Evolutionary conservation across 2,329 filamentous ascomycete genomes (phyloP), one percentile per base, ranked within the genome.

Genomic region (Talaromyces funiculosus): DNA sequence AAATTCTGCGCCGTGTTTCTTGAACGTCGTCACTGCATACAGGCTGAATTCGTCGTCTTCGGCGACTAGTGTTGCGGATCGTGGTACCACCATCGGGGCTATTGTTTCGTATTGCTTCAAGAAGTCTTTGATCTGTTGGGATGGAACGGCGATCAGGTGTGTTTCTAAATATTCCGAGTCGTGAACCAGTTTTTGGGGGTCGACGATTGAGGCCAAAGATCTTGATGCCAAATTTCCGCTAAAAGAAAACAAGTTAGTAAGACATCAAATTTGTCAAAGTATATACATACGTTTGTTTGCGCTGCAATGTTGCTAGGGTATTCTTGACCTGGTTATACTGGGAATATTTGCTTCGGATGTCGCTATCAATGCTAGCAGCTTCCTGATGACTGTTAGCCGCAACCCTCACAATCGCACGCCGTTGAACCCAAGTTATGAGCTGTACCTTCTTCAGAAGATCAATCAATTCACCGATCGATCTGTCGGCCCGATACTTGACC

Each of bases 151-250:
- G 66, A 99, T 83, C 31, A 99, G 86, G 73, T 97, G 92, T 31
- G 94, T 97, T 78, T 97, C 92, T 68, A 99, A 87, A 77, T 96
- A 97, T 78, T 99, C 94, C 20, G 92, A 97, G 72, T 96, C 87
- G 75, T 89, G 89, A 65, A 97, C 84, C 45, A 96, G 83, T 62
- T 92, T 78, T 59, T 84, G 81, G 8, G 93, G 92, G 69, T 93
- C 84, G 68, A 99, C 88, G 64, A 97, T 86, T 12, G 91, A 87
- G n/a, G 90, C 86, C 65, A 99, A 87, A 12, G 93, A 97, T 74
- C 93, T 96, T 67, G 92, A 97, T 22, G 92, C 85, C 53, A 99
- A 88, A 74, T 97, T 99, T 65, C 94, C 94, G 57, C 90, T 93
- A 60, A 16, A 20, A 24, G 7, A 18, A n/a, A 31, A 45, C 3